Evolutionary conservation across 176 grass and related monocot species (phyloP).

Genomic region (Oryza longistaminata): DNA sequence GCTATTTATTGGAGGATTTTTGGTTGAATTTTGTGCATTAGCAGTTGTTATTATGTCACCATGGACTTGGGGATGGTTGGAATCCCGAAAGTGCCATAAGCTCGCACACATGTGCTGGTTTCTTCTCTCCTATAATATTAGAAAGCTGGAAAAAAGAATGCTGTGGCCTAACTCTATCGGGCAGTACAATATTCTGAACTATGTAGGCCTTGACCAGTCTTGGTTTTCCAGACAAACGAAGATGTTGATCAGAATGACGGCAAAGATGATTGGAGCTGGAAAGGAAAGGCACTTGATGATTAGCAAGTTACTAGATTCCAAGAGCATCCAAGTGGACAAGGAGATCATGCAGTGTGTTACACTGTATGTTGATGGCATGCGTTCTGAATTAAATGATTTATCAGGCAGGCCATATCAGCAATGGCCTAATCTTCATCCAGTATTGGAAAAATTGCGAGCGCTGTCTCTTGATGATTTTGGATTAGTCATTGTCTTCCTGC

Average conservation of each 20-base stretch:
- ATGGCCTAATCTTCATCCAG: background rate
- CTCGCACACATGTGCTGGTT: background rate
- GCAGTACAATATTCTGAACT: background rate
- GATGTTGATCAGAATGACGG: background rate
- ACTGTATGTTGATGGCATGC: no score
- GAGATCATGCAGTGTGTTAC: background rate
- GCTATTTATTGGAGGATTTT: no score
- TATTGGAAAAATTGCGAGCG: background rate
- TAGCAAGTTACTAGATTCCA: background rate
- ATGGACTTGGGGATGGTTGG: background rate
- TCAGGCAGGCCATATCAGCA: background rate
- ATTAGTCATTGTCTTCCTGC: background rate
- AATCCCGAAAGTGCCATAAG: background rate
- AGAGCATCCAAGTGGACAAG: background rate
- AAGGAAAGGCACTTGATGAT: background rate
- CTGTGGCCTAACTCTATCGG: conserved; percentile 12
- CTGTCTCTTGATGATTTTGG: background rate
- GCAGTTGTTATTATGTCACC: no score
- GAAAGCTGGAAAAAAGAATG: background rate
- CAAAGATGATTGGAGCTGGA: background rate
- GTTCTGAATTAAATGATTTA: background rate
- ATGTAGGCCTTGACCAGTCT: background rate
- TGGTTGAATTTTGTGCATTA: no score
- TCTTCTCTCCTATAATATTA: background rate
- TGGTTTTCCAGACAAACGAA: background rate